A percentile compares a stretch with the other conserved stretches of the same genome.
phyloP scores from a whole-genome alignment of 345 rosid species.

The Nasturtium officinale region DNA sequence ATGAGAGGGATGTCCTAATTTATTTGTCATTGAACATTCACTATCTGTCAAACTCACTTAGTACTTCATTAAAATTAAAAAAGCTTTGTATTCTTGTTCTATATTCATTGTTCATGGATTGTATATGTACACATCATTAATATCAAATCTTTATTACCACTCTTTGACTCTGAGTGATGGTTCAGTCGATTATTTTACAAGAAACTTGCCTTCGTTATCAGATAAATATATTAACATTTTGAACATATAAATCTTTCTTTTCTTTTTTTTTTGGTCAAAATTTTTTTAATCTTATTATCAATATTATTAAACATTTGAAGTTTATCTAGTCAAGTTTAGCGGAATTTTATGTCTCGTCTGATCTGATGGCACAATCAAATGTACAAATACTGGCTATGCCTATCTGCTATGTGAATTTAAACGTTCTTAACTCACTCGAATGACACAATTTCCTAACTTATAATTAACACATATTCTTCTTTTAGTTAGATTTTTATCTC shows the following conservation, averaged over 20 bases:
- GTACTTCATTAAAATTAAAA: constrained; percentile 7
- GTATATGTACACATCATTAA: background rate
- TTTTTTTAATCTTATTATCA: no score
- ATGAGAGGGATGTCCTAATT: constrained; percentile 20
- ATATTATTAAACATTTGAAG: background rate
- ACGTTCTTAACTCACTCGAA: background rate
- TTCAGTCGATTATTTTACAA: background rate
- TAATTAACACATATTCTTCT: background rate
- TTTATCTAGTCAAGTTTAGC: background rate
- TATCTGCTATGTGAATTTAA: background rate
- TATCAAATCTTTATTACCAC: background rate
- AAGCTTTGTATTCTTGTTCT: constrained; percentile 24
- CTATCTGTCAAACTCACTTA: constrained; percentile 24
- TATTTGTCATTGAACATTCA: constrained; percentile 27
- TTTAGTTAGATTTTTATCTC: background rate
- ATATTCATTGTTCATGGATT: constrained; percentile 27
- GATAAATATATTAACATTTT: no score
- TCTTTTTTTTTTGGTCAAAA: no score
- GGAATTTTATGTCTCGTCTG: background rate
- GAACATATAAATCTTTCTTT: no score
- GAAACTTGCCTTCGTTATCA: no score
- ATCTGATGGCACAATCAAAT: background rate
- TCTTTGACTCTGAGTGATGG: background rate
- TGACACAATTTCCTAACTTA: background rate
- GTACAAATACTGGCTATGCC: background rate